A percentile compares a stretch with the other conserved stretches of the same genome.
These are phyloP conservation scores for Phaffomyces thermotolerans DNA, from an alignment of 805 yeast genomes.

Conservation along the genomic window DNA sequence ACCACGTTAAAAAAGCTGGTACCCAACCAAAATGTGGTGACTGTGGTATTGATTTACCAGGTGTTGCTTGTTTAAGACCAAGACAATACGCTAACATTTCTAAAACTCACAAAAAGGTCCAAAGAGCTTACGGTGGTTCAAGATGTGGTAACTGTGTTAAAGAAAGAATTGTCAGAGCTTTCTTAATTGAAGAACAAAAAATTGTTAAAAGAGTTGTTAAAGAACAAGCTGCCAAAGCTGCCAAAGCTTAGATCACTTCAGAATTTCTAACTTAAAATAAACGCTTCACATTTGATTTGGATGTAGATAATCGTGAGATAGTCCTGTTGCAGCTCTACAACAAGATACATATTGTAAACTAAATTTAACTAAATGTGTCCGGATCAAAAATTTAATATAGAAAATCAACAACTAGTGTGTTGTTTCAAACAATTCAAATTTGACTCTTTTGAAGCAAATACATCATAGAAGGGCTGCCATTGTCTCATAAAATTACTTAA, in stretches of 20 bases:
- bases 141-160: conserved; percentile 98
- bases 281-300: no score
- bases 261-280: no score
- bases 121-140: conserved; percentile 99
- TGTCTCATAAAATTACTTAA: no score
- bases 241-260: conserved; percentile 40
- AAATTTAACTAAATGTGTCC: no score
- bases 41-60: conserved; percentile 73
- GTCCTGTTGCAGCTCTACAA: no score
- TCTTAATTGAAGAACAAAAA: conserved; percentile 99
- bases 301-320: no score
- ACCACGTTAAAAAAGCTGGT: conserved; percentile 88
- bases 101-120: conserved; percentile 95
- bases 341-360: no score
- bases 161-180: conserved; percentile 99
- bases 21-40: conserved; percentile 81
- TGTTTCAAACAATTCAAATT: no score
- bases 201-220: conserved; percentile 98
- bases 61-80: conserved; percentile 95
- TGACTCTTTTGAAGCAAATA: no score
- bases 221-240: conserved; percentile 89
- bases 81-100: conserved; percentile 93
- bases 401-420: no score
- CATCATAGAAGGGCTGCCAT: no score
- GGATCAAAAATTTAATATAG: no score